Conservation (phyloP, 768 basidiomycete genomes). For the Leccinum subtestaceum region DNA sequence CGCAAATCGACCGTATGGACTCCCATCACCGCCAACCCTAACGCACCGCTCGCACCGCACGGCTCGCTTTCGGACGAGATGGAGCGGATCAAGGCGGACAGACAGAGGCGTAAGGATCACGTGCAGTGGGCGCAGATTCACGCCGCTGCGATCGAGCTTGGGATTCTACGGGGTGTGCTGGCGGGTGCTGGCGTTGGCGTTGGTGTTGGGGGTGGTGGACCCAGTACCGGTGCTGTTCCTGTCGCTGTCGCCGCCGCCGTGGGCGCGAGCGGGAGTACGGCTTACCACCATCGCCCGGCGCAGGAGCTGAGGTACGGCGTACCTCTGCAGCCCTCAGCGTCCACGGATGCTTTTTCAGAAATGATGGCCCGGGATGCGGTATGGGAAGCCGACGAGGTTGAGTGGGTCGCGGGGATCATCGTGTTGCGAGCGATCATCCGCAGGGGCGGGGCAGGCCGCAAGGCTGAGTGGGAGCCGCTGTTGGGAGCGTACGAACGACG, state of each 20-base stretch:
- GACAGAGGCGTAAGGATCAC: conserved; percentile 60
- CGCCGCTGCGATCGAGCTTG: conserved; percentile 59
- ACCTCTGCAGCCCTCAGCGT: not conserved
- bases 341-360: conserved; percentile 49
- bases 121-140: conserved; percentile 68
- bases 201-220: too few species aligned
- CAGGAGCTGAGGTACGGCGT: conserved; percentile 43
- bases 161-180: conserved; percentile 37
- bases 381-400: conserved; percentile 65
- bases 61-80: conserved; percentile 55
- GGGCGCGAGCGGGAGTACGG: conserved; percentile 20
- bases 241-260: not conserved
- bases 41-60: not conserved
- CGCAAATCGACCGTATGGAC: conserved; percentile 57
- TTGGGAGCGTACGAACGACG: conserved; percentile 57
- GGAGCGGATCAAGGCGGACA: conserved; percentile 58
- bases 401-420: conserved; percentile 65
- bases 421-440: conserved; percentile 57
- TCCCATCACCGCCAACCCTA: conserved; percentile 21
- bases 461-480: conserved; percentile 54
- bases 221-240: too few species aligned
- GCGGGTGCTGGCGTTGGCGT: not conserved
- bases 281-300: conserved; percentile 28
- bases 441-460: conserved; percentile 47
- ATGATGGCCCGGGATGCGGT: conserved; percentile 63